A percentile compares a stretch with the other conserved stretches of the same genome.
These are phyloP conservation scores for Pseudotsuga menziesii DNA, from an alignment of 75 land plant genomes.

Conservation along the genomic window DNA sequence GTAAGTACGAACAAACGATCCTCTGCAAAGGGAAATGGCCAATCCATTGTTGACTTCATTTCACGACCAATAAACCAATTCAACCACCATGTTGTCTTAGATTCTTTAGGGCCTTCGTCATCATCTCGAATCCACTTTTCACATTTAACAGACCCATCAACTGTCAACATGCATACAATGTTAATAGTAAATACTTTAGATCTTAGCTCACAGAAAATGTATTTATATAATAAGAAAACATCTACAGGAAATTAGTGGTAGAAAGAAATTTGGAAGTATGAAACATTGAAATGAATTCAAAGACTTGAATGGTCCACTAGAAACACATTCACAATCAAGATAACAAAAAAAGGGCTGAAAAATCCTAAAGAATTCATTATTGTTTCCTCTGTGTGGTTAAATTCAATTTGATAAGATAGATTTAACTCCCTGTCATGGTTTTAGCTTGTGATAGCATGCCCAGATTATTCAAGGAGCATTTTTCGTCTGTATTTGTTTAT, in stretches of 20 bases:
- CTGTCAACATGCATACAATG: slow-evolving; percentile 23
- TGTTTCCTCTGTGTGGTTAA: not conserved
- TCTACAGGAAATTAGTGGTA: too few species aligned
- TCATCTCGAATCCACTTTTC: too few species aligned
- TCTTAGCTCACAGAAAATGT: not conserved
- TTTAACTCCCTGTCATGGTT: not conserved
- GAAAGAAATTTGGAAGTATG: not conserved
- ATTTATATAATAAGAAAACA: too few species aligned
- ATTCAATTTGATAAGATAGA: not conserved
- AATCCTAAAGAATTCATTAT: not conserved
- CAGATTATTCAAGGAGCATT: too few species aligned
- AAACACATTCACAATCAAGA: not conserved
- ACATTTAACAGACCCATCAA: too few species aligned
- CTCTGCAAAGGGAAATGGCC: too few species aligned
- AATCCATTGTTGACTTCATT: too few species aligned
- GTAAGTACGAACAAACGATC: too few species aligned
- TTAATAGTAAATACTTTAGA: not conserved
- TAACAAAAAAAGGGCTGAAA: not conserved
- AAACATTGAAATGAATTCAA: not conserved
- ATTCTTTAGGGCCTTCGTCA: too few species aligned
- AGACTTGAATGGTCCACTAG: not conserved
- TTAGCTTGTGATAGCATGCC: not conserved
- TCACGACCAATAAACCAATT: too few species aligned
- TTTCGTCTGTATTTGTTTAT: not conserved
- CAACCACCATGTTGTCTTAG: too few species aligned